Base-by-base conservation (phyloP, 306 rosid species). In the Medicago lupulina region DNA sequence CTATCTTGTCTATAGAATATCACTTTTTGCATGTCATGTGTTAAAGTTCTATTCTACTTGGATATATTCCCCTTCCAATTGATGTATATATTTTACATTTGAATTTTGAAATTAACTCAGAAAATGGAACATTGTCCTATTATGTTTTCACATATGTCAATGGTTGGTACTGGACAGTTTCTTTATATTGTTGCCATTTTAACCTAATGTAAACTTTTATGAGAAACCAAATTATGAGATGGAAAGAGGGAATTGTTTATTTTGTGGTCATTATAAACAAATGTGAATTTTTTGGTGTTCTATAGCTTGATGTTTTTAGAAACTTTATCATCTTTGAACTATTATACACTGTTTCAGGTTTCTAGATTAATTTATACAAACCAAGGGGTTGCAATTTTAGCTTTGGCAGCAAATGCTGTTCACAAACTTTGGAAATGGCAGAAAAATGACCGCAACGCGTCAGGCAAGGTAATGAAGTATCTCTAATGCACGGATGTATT, bases 341-440 rank as follows among this genome's bases (percentile, higher is more conserved):
- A 53, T 53, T 67, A 63, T 59, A 71, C 28, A 67, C 43, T 81
- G 58, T 78, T 82, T 78, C 97, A 96, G 99, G 97, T 96, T 76
- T 87, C 98, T 75, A 89, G 98, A 80, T 85, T 96, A 85, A 92
- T 96, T 70, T 96, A 96, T 80, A 96, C 99, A 61, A 96, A 96
- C 82, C 91, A 96, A 47, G 99, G 98, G 76, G 84, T 89, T 57
- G 96, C 97, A 4, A 82, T 96, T 81, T 81, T 96, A 85, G 99
- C 98, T 40, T 88, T 96, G 85, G 92, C 99, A 77, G 90, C 98
- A 77, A 96, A 90, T 92, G 99, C 97, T 38, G 97, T 90, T 80
- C 99, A 96, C 80, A 96, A 96, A 83, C 93, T 96, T 78, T 96
- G 99, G 99, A 96, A 88, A 83, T 96, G 99, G 99, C 98, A 89